Evolutionary conservation across 257 asterid species (phyloP).

Genomic region (Rauvolfia tetraphylla): DNA sequence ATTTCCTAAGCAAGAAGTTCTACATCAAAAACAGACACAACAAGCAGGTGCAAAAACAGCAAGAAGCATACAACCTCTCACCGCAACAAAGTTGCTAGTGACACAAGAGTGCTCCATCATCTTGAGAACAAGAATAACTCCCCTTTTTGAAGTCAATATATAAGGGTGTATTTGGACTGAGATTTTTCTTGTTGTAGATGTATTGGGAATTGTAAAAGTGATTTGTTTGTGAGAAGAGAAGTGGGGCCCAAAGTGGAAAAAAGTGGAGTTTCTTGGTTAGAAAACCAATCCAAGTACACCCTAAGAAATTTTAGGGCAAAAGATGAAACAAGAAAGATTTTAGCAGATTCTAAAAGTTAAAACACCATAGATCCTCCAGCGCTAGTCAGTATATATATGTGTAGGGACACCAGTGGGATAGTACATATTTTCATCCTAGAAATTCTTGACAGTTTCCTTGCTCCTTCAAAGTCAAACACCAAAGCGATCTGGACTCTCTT

Average conservation of each 20-base stretch:
- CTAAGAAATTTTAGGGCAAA: neutral
- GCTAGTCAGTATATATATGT: neutral
- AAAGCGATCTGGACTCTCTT: neutral
- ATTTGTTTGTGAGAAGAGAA: no score
- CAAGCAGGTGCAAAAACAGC: neutral
- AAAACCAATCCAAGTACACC: no score
- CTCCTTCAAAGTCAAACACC: neutral
- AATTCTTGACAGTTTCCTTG: neutral
- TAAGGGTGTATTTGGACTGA: no score
- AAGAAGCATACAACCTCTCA: neutral
- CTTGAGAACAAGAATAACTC: neutral
- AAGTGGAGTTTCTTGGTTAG: no score
- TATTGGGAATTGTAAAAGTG: no score
- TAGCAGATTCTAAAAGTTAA: neutral
- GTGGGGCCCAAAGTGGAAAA: no score
- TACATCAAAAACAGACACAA: neutral
- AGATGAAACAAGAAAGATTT: neutral
- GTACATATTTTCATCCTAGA: neutral
- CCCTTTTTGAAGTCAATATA: neutral
- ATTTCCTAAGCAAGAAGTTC: neutral
- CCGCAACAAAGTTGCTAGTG: neutral
- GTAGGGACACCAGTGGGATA: neutral
- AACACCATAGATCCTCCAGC: neutral
- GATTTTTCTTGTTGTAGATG: no score
- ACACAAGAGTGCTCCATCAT: neutral